phyloP scores from a whole-genome alignment of 2,329 filamentous ascomycete genomes.

The Purpureocillium lavendulum region DNA sequence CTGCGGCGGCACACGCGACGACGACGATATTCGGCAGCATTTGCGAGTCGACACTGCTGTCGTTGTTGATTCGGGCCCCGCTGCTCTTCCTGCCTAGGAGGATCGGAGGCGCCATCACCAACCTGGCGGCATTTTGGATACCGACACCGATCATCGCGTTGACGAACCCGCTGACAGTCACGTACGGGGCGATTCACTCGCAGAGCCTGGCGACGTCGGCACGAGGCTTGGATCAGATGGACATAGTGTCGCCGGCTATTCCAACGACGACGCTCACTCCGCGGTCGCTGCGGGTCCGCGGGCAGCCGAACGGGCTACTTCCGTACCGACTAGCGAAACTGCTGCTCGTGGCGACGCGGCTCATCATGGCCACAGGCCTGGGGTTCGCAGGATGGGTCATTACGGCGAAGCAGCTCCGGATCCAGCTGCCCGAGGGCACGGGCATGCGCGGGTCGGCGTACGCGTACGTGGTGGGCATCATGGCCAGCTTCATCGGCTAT shows the following conservation, averaged over 20 bases:
- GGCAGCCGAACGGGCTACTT: constrained; percentile 50
- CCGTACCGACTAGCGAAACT: constrained; percentile 89
- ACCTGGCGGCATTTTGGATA: constrained; percentile 70
- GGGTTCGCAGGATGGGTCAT: constrained; percentile 97
- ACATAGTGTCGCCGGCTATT: constrained; percentile 64
- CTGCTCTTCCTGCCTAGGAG: constrained; percentile 75
- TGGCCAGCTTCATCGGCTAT: constrained; percentile 93
- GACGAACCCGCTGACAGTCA: constrained; percentile 86
- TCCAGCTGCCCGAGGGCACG: constrained; percentile 44
- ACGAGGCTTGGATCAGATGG: constrained; percentile 71
- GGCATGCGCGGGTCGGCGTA: constrained; percentile 75
- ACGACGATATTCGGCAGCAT: constrained; percentile 90
- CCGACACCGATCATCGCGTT: constrained; percentile 78
- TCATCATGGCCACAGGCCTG: constrained; percentile 82
- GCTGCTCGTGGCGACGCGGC: constrained; percentile 80
- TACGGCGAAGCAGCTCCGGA: constrained; percentile 69
- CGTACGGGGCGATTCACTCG: constrained; percentile 89
- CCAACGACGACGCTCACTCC: constrained; percentile 66
- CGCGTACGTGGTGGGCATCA: constrained; percentile 85
- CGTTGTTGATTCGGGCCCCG: constrained; percentile 74
- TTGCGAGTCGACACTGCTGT: constrained; percentile 75
- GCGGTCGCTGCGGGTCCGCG: constrained; percentile 35
- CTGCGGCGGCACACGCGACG: constrained; percentile 71
- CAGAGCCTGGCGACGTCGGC: constrained; percentile 72
- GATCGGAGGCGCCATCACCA: constrained; percentile 53